Base-by-base conservation (phyloP, 345 rosid genomes). In the Sonneratia alba region DNA sequence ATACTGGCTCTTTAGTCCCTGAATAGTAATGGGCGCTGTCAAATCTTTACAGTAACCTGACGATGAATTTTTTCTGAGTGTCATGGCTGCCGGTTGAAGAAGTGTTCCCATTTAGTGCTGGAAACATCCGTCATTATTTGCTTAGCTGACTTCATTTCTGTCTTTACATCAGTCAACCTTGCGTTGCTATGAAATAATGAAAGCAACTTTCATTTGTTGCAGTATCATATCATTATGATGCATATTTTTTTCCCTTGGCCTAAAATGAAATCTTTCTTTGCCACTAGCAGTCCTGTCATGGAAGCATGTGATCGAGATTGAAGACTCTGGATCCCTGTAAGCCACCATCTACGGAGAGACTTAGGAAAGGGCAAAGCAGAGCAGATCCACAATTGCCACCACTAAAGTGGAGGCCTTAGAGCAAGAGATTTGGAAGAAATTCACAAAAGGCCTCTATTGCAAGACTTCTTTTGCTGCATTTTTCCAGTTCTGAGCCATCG, bases 361-460 rank as follows among this genome's bases (percentile, higher is more conserved):
- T 84, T 74, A 82, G 89, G 19, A 95, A 91, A 83, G 96, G 91
- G 76, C 83, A 83, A 59, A 84, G 77, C 77, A 4, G 9, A 83
- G 80, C 73, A 91, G 87, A 71, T 78, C 71, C 70, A 81, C 78
- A 75, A 78, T 75, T 69, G 76, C 74, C 37, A 74, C 67, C 43
- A 40, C 43, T 64, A 37, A 78, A 34, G 75, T 67, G 63, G 97
- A 85, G 78, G 77, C 75, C 71, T 86, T 95, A 97, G 97, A 87
- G 36, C 85, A 80, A 81, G 81, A 88, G 61, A 87, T 95, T 69
- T 95, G 99, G 99, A 88, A 86, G 82, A 92, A 89, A 40, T 95
- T 95, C 77, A 97, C 99, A 0, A 92, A 87, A 78, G 99, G 92
- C 80, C 99, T 95, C 72, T 87, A 82, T 92, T 78, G 93, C 97